phyloP scores from a whole-genome alignment of 345 rosid species.

The Isatis tinctoria region DNA sequence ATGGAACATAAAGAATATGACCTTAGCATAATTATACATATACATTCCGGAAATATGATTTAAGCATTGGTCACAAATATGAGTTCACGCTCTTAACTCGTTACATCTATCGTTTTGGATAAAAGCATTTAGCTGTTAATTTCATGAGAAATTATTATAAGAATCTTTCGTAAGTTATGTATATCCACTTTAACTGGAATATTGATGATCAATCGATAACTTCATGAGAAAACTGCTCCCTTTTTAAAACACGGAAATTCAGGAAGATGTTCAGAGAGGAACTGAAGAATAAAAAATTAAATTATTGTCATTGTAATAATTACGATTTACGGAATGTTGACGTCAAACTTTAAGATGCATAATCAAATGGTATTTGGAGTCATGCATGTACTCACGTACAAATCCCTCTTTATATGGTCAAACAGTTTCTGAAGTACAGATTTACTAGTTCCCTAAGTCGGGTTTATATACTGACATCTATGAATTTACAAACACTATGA shows the following conservation, averaged over 20 bases:
- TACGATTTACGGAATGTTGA: not conserved
- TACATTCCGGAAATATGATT: too few species aligned
- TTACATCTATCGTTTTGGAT: too few species aligned
- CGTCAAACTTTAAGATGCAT: not conserved
- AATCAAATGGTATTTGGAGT: not conserved
- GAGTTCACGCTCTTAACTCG: too few species aligned
- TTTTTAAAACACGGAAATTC: not conserved
- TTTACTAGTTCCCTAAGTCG: conserved; percentile 10
- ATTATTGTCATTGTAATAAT: not conserved
- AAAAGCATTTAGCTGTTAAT: too few species aligned
- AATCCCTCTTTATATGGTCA: not conserved
- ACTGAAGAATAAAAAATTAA: too few species aligned
- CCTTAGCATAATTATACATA: too few species aligned
- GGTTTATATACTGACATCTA: conserved; percentile 11
- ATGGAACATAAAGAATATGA: not conserved
- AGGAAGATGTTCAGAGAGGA: not conserved
- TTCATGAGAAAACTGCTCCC: not conserved
- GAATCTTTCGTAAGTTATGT: not conserved
- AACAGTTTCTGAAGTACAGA: conserved; percentile 18
- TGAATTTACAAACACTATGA: not conserved
- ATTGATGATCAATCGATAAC: not conserved
- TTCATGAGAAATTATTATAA: conserved; percentile 1
- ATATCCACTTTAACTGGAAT: not conserved
- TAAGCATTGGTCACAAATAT: too few species aligned
- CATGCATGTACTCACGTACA: conserved; percentile 13